phyloP scores from a whole-genome alignment of 192 early-diverging fungal species.

The Coemansia sp. region DNA sequence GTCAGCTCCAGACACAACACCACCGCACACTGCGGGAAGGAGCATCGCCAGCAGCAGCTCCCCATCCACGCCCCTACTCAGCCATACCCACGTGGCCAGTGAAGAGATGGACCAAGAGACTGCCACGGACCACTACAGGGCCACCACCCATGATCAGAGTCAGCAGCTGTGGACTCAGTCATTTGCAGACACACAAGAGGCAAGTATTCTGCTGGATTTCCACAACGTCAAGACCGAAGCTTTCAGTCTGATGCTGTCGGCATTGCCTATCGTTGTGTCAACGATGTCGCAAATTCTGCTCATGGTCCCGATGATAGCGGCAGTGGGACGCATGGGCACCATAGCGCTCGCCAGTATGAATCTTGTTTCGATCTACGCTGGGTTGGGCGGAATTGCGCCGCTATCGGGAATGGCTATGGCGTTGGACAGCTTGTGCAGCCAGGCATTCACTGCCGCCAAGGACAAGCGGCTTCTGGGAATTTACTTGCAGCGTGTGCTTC shows the following conservation, averaged over 20 bases:
- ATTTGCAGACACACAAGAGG: background rate
- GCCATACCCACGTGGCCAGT: background rate
- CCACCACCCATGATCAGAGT: background rate
- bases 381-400: constrained; percentile 65
- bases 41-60: constrained; percentile 1
- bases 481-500: constrained; percentile 75
- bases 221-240: constrained; percentile 20
- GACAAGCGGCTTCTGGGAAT: constrained; percentile 66
- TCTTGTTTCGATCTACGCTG: constrained; percentile 69
- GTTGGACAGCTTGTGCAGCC: constrained; percentile 74
- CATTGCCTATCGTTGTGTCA: constrained; percentile 43
- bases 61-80: constrained; percentile 5
- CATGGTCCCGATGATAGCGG: constrained; percentile 42
- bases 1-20: background rate
- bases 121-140: background rate
- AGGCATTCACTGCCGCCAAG: constrained; percentile 66
- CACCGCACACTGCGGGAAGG: background rate
- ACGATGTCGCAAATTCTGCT: constrained; percentile 36
- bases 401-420: constrained; percentile 69
- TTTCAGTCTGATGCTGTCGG: constrained; percentile 14
- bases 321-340: constrained; percentile 62
- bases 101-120: background rate
- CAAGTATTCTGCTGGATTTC: background rate
- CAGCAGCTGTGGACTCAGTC: background rate
- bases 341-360: constrained; percentile 68